phyloP scores from a whole-genome alignment of 148 eudicot genomes.

The Persicaria maculosa region DNA sequence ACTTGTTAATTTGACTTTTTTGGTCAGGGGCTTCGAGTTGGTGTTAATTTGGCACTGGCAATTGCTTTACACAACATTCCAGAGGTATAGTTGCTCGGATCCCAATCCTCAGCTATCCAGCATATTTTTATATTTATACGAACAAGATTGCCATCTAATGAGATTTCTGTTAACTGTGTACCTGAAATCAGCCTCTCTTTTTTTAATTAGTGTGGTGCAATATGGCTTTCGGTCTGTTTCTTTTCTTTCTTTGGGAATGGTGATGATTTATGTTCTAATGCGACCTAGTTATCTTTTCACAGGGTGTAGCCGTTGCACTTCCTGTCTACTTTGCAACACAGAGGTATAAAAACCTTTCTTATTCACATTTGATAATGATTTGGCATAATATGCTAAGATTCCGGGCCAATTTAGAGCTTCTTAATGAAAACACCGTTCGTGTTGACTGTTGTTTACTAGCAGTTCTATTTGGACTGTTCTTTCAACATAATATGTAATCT shows the following conservation, averaged over 20 bases:
- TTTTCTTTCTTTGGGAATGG: neutral
- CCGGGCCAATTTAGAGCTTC: neutral
- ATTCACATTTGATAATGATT: neutral
- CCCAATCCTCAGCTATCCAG: neutral
- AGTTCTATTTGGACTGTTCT: neutral
- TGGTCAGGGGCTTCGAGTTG: slow-evolving; percentile 89
- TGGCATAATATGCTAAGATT: neutral
- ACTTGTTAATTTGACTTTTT: slow-evolving; percentile 8
- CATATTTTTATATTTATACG: neutral
- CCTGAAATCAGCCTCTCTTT: neutral
- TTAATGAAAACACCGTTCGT: neutral
- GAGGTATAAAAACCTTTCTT: slow-evolving; percentile 38
- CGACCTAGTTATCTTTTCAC: slow-evolving; percentile 14
- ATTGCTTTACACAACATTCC: slow-evolving; percentile 97
- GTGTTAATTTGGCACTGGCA: slow-evolving; percentile 90
- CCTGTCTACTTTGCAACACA: slow-evolving; percentile 95
- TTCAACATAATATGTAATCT: neutral
- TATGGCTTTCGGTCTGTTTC: neutral
- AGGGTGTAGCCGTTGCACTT: slow-evolving; percentile 99
- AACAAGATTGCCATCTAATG: neutral
- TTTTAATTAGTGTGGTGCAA: neutral
- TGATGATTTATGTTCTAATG: neutral
- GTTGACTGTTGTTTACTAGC: neutral
- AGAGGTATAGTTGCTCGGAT: slow-evolving; percentile 45
- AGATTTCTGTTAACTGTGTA: neutral